phyloP scores from a whole-genome alignment of 73 alveolate genomes.

The Paramecium sexaurelia region DNA sequence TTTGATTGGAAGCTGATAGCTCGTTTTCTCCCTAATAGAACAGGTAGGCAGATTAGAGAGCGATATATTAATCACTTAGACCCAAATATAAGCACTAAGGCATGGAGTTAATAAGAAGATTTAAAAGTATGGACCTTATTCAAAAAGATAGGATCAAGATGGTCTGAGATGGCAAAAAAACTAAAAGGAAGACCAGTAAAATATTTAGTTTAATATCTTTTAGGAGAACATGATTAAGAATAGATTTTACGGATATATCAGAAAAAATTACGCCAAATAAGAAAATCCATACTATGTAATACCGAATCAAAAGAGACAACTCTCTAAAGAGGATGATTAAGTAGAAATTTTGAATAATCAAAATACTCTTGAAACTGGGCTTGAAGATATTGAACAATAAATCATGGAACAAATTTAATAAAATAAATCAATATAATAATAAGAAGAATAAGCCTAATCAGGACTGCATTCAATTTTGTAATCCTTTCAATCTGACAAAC shows the following conservation, averaged over 20 bases:
- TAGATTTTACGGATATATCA: conserved; percentile 56
- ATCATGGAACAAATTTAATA: not conserved
- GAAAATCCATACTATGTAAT: conserved; percentile 28
- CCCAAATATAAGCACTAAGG: conserved; percentile 88
- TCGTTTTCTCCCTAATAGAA: conserved; percentile 43
- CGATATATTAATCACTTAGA: conserved; percentile 97
- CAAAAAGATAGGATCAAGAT: conserved; percentile 50
- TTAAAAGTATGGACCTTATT: conserved; percentile 41
- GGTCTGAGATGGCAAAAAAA: conserved; percentile 64
- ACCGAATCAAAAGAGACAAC: not conserved
- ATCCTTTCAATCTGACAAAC: not conserved
- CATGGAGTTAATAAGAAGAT: conserved; percentile 91
- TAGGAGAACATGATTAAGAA: conserved; percentile 65
- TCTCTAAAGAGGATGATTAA: not conserved
- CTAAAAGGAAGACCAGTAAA: conserved; percentile 63
- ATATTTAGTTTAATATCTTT: not conserved
- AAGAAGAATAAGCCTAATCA: not conserved
- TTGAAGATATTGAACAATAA: not conserved
- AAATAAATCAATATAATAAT: not conserved
- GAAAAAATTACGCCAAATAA: not conserved
- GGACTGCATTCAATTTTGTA: not conserved
- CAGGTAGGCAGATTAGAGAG: conserved; percentile 97
- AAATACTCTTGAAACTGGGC: not conserved
- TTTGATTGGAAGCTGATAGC: conserved; percentile 60
- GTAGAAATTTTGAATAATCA: not conserved